Evolutionary conservation across 179 eudicot genomes (phyloP).

Genomic region (Nepenthes alata): DNA sequence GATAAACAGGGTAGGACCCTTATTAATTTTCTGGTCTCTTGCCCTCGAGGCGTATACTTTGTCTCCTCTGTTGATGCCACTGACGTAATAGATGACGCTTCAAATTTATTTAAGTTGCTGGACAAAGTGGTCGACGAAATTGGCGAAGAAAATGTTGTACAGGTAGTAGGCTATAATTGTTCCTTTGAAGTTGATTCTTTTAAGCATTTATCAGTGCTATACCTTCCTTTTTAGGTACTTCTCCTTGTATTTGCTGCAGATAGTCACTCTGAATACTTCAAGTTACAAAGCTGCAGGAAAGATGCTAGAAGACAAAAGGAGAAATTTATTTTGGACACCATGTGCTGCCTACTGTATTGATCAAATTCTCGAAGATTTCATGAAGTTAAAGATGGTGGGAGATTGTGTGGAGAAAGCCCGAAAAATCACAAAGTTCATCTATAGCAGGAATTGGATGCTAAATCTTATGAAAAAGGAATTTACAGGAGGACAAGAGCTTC

Average conservation of each 20-base stretch:
- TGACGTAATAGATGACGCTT: constrained; percentile 48
- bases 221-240: neutral
- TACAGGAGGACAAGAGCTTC: constrained; percentile 75
- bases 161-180: constrained; percentile 30
- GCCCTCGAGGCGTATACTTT: constrained; percentile 86
- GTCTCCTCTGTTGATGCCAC: constrained; percentile 72
- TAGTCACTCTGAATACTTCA: constrained; percentile 64
- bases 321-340: constrained; percentile 77
- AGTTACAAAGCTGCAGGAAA: constrained; percentile 84
- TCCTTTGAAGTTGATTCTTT: neutral
- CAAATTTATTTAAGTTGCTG: constrained; percentile 55
- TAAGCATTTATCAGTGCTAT: neutral
- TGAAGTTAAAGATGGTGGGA: constrained; percentile 56
- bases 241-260: constrained; percentile 31
- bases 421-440: constrained; percentile 70
- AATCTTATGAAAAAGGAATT: constrained; percentile 73
- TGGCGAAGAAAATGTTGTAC: constrained; percentile 87
- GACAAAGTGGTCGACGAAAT: constrained; percentile 80
- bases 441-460: constrained; percentile 61
- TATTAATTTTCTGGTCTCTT: constrained; percentile 65
- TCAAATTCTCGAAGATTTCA: constrained; percentile 65
- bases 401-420: constrained; percentile 78
- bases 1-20: constrained; percentile 50
- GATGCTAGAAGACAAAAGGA: constrained; percentile 90
- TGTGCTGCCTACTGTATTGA: constrained; percentile 77